Evolutionary conservation across 2,329 filamentous ascomycete species (phyloP), one percentile per base, ranked within the genome.

Genomic region (Fusarium newnesense): DNA sequence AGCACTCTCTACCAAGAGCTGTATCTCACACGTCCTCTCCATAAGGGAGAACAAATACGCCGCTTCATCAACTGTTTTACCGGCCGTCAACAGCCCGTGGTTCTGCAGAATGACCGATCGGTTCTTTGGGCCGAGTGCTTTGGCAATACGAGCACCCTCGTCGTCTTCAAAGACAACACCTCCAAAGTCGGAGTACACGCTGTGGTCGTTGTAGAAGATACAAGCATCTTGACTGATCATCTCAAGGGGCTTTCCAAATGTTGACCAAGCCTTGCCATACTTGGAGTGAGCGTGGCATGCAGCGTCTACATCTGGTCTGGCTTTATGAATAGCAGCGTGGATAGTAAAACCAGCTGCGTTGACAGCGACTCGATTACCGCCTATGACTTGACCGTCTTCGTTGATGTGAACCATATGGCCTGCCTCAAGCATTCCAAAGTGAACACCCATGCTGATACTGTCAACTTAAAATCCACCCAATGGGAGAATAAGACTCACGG

Each of bases 61-160:
- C 1, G 91, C 91, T 79, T 93, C 91, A 66, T 93, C 91, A 2
- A 93, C 90, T 0, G 90, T 93, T 2, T 78, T 79, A 2, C 91
- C 91, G 0, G 90, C 89, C 0, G 90, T 92, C 47, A 93, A 77
- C 18, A 93, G 78, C 0, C 91, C 91, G 76, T 93, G 91, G 71
- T 93, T 93, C 56, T 88, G 82, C 34, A 93, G 80, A 36, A 93
- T 89, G 64, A 89, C 82, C 1, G 84, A 87, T 73, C 82, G 88
- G 50, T 85, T 85, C 0, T 83, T 80, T 1, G 77, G 73, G 0
- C 91, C 91, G 3, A 93, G 78, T 0, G 90, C 87, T 32, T 83
- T 81, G 0, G 90, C 90, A 53, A 93, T 85, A 28, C 85, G 83
- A 43, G 84, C 79, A 2, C 90, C 90, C 79, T 93, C 91, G 53